A percentile compares a stretch with the other conserved stretches of the same genome.
phyloP scores from a whole-genome alignment of 441 rosid genomes.

The Arabidopsis lyrata region DNA sequence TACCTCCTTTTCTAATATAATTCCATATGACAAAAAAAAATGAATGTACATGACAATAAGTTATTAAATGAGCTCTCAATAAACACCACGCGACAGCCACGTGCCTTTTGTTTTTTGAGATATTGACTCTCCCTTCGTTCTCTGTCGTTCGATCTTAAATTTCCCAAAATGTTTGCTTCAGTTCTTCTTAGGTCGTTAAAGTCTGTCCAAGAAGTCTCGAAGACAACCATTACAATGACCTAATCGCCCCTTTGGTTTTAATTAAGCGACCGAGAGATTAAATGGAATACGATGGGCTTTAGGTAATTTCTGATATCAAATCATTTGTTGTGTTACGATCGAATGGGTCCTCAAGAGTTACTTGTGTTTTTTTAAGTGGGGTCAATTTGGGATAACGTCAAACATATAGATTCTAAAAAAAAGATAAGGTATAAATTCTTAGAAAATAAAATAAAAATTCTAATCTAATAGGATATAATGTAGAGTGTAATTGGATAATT shows the following conservation, averaged over 20 bases:
- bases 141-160: slow-evolving; percentile 9
- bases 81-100: slow-evolving; percentile 31
- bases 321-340: slow-evolving; percentile 36
- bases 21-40: too few relatives aligned
- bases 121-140: slow-evolving; percentile 8
- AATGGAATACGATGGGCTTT: slow-evolving; percentile 22
- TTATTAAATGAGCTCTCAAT: slow-evolving; percentile 12
- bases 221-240: slow-evolving; percentile 23
- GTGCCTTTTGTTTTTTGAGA: slow-evolving; percentile 14
- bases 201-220: slow-evolving; percentile 2
- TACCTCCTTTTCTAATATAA: too few relatives aligned
- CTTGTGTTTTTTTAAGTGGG: slow-evolving; percentile 36
- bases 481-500: slow-evolving; percentile 9
- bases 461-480: not conserved
- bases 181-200: slow-evolving; percentile 35
- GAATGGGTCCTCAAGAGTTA: slow-evolving; percentile 29
- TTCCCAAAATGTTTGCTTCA: slow-evolving; percentile 24
- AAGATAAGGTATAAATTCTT: slow-evolving; percentile 42
- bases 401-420: slow-evolving; percentile 35
- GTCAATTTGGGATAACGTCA: slow-evolving; percentile 36
- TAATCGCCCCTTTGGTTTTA: slow-evolving; percentile 18
- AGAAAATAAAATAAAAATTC: not conserved
- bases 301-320: slow-evolving; percentile 11
- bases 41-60: not conserved
- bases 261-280: not conserved